Percentiles rank a stretch among this genome's conserved stretches.
Conservation (phyloP, 2,329 filamentous ascomycete species). For the Periconia sp. region DNA sequence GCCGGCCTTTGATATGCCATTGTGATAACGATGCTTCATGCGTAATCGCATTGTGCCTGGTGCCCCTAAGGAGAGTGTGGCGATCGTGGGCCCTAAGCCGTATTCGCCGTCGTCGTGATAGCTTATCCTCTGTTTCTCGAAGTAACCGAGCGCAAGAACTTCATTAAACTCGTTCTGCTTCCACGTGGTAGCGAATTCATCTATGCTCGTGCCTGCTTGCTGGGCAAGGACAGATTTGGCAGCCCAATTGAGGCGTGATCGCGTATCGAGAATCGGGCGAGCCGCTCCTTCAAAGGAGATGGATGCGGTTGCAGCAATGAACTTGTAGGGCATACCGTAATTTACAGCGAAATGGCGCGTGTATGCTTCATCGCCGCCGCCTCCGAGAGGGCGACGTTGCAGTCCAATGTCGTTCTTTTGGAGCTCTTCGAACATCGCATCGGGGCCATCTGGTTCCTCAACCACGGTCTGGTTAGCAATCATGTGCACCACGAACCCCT, state of each 20-base stretch:
- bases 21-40: constrained; percentile 59
- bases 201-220: constrained; percentile 16
- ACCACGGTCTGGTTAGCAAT: constrained; percentile 62
- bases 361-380: constrained; percentile 38
- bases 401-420: constrained; percentile 49
- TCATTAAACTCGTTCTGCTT: constrained; percentile 64
- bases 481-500: constrained; percentile 60
- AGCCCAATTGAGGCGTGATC: constrained; percentile 64
- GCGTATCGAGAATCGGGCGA: constrained; percentile 54
- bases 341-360: constrained; percentile 62
- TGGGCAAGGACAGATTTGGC: constrained; percentile 50
- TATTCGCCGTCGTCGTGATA: constrained; percentile 72
- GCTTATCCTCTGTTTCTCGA: constrained; percentile 64
- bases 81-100: constrained; percentile 67
- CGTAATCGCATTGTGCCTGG: constrained; percentile 65
- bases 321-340: constrained; percentile 71
- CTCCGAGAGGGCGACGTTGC: constrained; percentile 16
- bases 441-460: constrained; percentile 59
- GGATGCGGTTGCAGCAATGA: constrained; percentile 59
- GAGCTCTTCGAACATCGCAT: constrained; percentile 64
- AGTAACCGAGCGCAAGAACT: constrained; percentile 67
- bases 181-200: constrained; percentile 12
- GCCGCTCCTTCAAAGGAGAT: constrained; percentile 35
- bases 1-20: constrained; percentile 41
- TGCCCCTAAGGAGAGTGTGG: constrained; percentile 64